Percentiles rank a stretch among this genome's conserved stretches.
Conservation (phyloP, 495 filamentous ascomycete species). For the Xylaria intraflava region DNA sequence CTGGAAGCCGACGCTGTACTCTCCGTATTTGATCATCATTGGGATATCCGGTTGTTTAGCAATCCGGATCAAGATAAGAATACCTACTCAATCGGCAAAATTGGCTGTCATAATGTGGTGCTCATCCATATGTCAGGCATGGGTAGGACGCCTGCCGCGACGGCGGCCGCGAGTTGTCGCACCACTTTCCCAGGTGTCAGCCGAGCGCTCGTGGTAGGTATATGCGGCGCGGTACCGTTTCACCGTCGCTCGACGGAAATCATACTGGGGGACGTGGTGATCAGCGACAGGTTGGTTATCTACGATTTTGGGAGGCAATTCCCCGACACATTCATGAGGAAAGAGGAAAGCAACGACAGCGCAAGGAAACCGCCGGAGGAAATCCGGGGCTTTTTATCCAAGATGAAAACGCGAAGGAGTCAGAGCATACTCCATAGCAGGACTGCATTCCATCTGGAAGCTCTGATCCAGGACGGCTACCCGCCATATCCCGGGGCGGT, state of each 20-base stretch:
- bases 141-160: background rate
- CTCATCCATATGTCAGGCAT: conserved; percentile 7
- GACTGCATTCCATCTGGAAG: background rate
- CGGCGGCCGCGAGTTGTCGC: background rate
- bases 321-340: background rate
- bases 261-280: conserved; percentile 8
- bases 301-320: conserved; percentile 8
- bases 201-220: conserved; percentile 5
- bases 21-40: conserved; percentile 18
- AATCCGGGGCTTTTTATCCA: conserved; percentile 10
- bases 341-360: background rate
- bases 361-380: background rate
- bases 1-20: conserved; percentile 24
- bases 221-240: conserved; percentile 27
- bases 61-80: background rate
- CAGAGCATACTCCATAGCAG: background rate
- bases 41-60: background rate
- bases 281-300: conserved; percentile 6
- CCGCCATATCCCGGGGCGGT: background rate
- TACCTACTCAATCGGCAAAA: background rate
- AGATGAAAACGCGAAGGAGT: conserved; percentile 1
- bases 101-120: conserved; percentile 5
- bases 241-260: background rate
- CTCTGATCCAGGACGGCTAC: background rate
- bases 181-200: background rate